Conservation (phyloP, 805 yeast species). For the Millerozyma miso region DNA sequence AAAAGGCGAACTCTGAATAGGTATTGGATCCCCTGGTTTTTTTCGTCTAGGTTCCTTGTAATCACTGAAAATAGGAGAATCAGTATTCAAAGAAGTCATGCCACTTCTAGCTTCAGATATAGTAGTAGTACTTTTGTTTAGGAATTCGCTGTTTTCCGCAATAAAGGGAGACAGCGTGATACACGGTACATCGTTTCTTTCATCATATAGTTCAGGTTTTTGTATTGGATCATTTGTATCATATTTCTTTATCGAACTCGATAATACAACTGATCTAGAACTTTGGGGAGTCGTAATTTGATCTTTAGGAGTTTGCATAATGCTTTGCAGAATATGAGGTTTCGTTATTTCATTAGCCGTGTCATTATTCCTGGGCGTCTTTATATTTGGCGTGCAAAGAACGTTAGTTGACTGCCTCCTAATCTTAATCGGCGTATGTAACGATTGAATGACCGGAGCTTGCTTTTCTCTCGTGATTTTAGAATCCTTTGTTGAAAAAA, state of each 20-base stretch:
- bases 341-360: not conserved
- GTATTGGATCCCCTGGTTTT: constrained; percentile 35
- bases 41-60: constrained; percentile 4
- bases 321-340: too few relatives aligned
- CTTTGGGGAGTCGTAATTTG: not conserved
- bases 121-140: not conserved
- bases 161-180: not conserved
- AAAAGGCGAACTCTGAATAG: constrained; percentile 34
- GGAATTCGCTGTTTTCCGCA: not conserved
- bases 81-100: not conserved
- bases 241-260: not conserved
- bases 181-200: too few relatives aligned
- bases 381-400: not conserved
- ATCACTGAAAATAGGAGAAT: not conserved
- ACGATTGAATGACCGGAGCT: not conserved
- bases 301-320: constrained; percentile 10
- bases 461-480: not conserved
- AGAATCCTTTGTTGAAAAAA: constrained; percentile 12
- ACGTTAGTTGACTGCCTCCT: constrained; percentile 14
- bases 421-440: not conserved
- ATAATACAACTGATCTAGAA: not conserved
- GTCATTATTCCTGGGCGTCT: not conserved
- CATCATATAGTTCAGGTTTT: not conserved
- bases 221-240: not conserved
- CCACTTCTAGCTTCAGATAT: not conserved